Evolutionary conservation across 257 asterid genomes (phyloP).

Genomic region (Nicotiana otophora): DNA sequence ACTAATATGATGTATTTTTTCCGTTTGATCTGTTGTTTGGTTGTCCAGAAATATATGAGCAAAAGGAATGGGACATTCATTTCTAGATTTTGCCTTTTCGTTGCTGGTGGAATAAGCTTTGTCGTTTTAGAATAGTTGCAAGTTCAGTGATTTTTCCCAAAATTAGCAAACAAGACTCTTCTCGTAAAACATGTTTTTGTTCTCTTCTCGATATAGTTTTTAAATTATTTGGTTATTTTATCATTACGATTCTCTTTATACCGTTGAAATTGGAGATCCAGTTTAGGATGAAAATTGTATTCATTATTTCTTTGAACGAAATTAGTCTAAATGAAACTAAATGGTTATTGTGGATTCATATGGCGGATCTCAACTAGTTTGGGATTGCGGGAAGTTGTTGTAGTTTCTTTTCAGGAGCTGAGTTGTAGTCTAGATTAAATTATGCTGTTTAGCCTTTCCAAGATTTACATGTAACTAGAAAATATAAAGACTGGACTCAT

Average conservation of each 20-base stretch:
- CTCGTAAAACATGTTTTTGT: neutral
- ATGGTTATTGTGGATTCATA: neutral
- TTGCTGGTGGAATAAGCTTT: neutral
- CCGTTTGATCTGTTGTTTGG: neutral
- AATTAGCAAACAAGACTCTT: neutral
- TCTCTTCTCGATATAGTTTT: neutral
- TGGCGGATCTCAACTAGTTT: neutral
- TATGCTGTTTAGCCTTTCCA: no score
- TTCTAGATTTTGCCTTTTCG: neutral
- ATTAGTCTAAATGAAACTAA: neutral
- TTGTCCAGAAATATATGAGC: neutral
- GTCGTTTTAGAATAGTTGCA: neutral
- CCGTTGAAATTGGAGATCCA: neutral
- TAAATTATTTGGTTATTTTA: neutral
- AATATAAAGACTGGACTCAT: no score
- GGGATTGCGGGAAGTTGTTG: neutral
- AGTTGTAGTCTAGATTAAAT: no score
- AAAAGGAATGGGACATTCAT: neutral
- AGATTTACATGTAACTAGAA: no score
- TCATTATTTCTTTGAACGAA: neutral
- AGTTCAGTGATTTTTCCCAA: neutral
- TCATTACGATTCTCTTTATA: neutral
- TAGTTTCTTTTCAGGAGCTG: neutral
- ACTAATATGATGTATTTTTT: neutral
- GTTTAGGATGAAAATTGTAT: neutral